Evolutionary conservation across 768 basidiomycete species (phyloP), one percentile per base, ranked within the genome.

Genomic region (Leccinellum rugosiceps): DNA sequence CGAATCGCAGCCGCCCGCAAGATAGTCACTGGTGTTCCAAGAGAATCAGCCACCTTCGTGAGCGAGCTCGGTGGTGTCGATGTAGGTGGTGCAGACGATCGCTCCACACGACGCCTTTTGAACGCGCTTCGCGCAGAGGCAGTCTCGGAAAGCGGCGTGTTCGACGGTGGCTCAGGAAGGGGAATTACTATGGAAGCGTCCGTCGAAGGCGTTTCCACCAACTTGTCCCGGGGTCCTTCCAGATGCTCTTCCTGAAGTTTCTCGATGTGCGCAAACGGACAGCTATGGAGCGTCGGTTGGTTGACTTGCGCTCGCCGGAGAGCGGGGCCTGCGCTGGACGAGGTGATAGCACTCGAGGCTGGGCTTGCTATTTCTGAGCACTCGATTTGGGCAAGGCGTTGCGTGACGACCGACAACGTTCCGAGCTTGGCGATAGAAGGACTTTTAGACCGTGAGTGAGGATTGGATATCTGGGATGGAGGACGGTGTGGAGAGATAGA

Each of bases 361-460:
- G 68, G 62, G 53, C 67, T 58, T 28, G 51, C 30, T 11, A 64
- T 58, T 43, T 61, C 64, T 0, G 62, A 66, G 26, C 67, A 60
- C 63, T 86, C 79, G 11, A 88, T 80, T 62, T 87, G 80, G 10
- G 83, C 83, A 14, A 87, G 77, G 34, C 87, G 83, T 60, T 85
- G 81, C 58, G 80, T 82, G 47, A 90, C 88, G 23, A 88, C 80
- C 7, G 86, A 88, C 38, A 82, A 69, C 54, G 78, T 77, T 57
- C 78, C 80, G 15, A 89, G 76, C 56, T 87, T 83, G 26, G 79
- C 72, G 45, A 89, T 81, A 8, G 87, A 88, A 5, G 86, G 83
- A 56, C 83, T 87, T 53, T 67, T 73, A 19, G 68, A 65, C 53
- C 67, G 75, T 57, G 65, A 68, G 21, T 55, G 52, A 46, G 70